A percentile compares a stretch with the other conserved stretches of the same genome.
These are phyloP conservation scores for Fusarium odoratissimum DNA, from an alignment of 2,329 filamentous ascomycete genomes.

Conservation along the genomic window DNA sequence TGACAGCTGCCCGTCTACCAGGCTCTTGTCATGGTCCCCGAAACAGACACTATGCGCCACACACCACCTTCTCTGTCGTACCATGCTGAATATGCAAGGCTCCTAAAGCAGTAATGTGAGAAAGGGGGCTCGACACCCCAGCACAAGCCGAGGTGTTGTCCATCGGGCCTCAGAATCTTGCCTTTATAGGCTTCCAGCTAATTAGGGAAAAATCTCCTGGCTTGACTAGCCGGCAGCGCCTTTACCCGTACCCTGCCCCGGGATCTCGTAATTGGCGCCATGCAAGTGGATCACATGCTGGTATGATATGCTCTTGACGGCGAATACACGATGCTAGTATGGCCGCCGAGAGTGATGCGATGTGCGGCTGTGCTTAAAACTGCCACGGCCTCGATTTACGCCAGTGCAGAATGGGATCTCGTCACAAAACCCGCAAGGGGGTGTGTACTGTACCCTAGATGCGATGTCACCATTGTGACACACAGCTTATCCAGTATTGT, in stretches of 20 bases:
- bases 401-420: slow-evolving; percentile 9
- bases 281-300: slow-evolving; percentile 42
- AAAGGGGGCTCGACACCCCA: slow-evolving; percentile 33
- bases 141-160: slow-evolving; percentile 24
- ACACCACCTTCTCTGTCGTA: slow-evolving; percentile 37
- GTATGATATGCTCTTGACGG: slow-evolving; percentile 9
- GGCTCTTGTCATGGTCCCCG: slow-evolving; percentile 6
- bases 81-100: slow-evolving; percentile 42
- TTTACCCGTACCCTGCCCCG: slow-evolving; percentile 18
- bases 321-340: slow-evolving; percentile 14
- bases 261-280: slow-evolving; percentile 39
- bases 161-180: slow-evolving; percentile 20
- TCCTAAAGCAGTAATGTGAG: slow-evolving; percentile 37
- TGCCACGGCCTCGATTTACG: slow-evolving; percentile 4
- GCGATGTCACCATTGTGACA: not conserved
- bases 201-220: slow-evolving; percentile 6
- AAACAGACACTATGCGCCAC: slow-evolving; percentile 29
- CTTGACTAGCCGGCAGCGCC: slow-evolving; percentile 1
- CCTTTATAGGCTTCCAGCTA: not conserved
- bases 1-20: not conserved
- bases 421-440: not conserved
- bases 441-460: not conserved
- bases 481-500: not conserved
- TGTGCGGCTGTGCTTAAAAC: slow-evolving; percentile 1
- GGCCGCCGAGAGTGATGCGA: slow-evolving; percentile 3